Conservation (phyloP, 139 green algal genomes). For the Coelastrella sp. region DNA sequence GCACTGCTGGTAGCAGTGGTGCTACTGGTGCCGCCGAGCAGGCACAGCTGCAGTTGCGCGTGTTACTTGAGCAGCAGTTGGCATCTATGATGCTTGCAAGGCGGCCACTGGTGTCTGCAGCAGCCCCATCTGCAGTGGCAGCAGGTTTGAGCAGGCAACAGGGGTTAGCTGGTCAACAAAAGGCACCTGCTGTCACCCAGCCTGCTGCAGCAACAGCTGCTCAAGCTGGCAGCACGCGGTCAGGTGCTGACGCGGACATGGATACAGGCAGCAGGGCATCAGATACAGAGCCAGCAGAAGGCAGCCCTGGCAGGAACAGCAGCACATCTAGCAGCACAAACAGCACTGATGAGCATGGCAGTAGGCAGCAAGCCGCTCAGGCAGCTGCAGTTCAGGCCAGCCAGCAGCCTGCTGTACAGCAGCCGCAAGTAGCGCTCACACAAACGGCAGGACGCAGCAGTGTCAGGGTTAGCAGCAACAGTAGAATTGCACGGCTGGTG, state of each 20-base stretch:
- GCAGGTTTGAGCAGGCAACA: neutral
- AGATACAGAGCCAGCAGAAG: neutral
- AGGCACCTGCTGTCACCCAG: neutral
- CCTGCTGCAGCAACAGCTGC: neutral
- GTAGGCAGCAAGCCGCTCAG: neutral
- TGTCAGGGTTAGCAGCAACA: neutral
- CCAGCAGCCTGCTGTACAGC: neutral
- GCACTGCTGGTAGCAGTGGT: neutral
- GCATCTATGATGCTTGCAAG: neutral
- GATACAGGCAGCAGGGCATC: neutral
- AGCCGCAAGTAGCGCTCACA: neutral
- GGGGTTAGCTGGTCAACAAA: neutral
- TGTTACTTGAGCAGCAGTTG: constrained; percentile 24
- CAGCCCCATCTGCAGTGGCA: neutral
- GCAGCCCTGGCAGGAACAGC: neutral
- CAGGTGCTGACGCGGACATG: neutral
- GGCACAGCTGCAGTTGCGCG: neutral
- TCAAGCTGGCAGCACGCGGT: neutral
- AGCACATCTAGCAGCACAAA: neutral
- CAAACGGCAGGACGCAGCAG: neutral
- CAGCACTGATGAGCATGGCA: neutral
- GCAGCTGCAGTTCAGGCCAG: neutral
- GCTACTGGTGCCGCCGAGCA: neutral
- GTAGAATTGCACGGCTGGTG: neutral
- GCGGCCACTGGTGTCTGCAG: neutral